A percentile compares a stretch with the other conserved stretches of the same genome.
phyloP scores from a whole-genome alignment of 2,329 filamentous ascomycete genomes.

The Dissoconium aciculare region DNA sequence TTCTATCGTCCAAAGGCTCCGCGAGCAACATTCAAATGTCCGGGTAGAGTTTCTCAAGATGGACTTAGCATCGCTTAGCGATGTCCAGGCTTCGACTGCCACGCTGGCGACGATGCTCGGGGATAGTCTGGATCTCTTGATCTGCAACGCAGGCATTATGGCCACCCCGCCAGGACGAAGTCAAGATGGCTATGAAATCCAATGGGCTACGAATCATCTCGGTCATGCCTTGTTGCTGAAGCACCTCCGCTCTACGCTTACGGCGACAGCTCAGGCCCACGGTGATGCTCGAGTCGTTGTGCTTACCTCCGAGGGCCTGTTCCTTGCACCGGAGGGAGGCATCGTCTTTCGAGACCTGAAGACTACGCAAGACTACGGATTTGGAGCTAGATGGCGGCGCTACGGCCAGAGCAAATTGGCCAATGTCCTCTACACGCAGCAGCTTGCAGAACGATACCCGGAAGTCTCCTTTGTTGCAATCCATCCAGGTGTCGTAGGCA shows the following conservation, averaged over 20 bases:
- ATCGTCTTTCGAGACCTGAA: conserved; percentile 20
- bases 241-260: conserved; percentile 16
- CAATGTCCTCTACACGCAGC: conserved; percentile 33
- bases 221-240: conserved; percentile 23
- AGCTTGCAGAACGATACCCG: conserved; percentile 32
- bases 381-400: too few species aligned
- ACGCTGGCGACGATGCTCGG: conserved; percentile 12
- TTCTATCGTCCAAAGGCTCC: conserved; percentile 30
- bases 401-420: conserved; percentile 39
- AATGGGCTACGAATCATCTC: conserved; percentile 24
- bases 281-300: conserved; percentile 20
- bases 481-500: conserved; percentile 37
- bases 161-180: conserved; percentile 12
- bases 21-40: conserved; percentile 19
- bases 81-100: conserved; percentile 11
- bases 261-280: conserved; percentile 12
- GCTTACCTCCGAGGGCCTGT: conserved; percentile 17
- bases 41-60: conserved; percentile 27
- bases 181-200: conserved; percentile 22
- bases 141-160: conserved; percentile 22
- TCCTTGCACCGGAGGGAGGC: conserved; percentile 8
- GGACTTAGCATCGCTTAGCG: conserved; percentile 16
- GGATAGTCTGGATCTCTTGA: conserved; percentile 19
- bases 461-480: conserved; percentile 30
- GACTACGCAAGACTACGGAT: conserved; percentile 11